A percentile compares a stretch with the other conserved stretches of the same genome.
phyloP scores from a whole-genome alignment of 768 basidiomycete species.

The Suillus ampliporus region DNA sequence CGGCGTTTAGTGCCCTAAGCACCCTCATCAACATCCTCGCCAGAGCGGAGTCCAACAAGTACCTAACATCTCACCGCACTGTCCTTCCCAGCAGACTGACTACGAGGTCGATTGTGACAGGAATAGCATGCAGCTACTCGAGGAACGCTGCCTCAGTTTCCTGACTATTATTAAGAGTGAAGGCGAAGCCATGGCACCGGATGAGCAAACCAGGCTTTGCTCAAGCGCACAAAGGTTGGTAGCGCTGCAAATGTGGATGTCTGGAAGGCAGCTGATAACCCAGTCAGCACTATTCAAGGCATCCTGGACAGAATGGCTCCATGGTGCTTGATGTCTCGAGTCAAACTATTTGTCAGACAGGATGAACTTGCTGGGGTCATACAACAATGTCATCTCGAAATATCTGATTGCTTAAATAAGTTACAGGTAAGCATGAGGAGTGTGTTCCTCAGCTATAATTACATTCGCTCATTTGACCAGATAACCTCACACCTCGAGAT shows the following conservation, averaged over 20 bases:
- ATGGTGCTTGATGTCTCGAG: constrained; percentile 47
- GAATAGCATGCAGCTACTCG: constrained; percentile 48
- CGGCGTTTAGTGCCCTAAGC: constrained; percentile 46
- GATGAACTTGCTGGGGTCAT: constrained; percentile 50
- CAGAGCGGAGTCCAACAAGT: constrained; percentile 56
- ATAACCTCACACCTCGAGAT: constrained; percentile 52
- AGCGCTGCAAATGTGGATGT: background rate
- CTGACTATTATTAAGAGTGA: constrained; percentile 44
- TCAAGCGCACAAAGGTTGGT: constrained; percentile 40
- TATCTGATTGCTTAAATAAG: constrained; percentile 51
- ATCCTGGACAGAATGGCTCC: constrained; percentile 47
- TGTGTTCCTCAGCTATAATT: background rate
- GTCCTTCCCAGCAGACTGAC: background rate
- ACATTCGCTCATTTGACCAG: constrained; percentile 33
- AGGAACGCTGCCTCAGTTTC: constrained; percentile 51
- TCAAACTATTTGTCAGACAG: constrained; percentile 54
- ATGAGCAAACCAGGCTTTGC: constrained; percentile 39
- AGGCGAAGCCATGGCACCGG: constrained; percentile 30
- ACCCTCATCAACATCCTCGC: constrained; percentile 52
- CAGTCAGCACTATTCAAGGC: constrained; percentile 35
- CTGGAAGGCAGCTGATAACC: background rate
- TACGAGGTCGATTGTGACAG: constrained; percentile 33
- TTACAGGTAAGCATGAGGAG: constrained; percentile 46
- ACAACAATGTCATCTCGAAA: constrained; percentile 48
- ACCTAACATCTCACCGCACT: background rate